Conservation (phyloP, 2,329 filamentous ascomycete species). For the Trichoderma sp. region DNA sequence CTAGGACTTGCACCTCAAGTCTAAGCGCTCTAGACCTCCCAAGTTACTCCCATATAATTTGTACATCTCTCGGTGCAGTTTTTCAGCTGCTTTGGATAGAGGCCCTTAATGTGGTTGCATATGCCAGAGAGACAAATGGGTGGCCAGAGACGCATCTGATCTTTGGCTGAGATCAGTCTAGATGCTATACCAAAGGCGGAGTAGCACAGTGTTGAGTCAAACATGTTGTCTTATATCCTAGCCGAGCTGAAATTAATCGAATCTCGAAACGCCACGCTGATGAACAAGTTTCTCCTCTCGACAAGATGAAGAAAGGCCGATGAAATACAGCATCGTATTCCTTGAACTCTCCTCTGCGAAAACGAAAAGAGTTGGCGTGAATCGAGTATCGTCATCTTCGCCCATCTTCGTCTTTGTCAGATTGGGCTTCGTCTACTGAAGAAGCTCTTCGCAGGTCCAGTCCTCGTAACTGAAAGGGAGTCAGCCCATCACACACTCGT, state of each 20-base stretch:
- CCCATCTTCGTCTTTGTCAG: not conserved
- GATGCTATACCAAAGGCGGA: not conserved
- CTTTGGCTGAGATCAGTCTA: not conserved
- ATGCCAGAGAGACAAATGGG: not conserved
- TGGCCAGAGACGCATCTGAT: not conserved
- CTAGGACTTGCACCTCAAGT: not conserved
- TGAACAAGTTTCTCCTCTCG: constrained; percentile 26
- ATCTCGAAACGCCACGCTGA: constrained; percentile 38
- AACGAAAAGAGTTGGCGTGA: not conserved
- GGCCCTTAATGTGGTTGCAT: not conserved
- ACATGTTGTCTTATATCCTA: not conserved
- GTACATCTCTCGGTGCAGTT: not conserved
- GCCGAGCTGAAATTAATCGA: constrained; percentile 10
- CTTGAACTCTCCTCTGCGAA: not conserved
- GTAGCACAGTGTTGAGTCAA: not conserved
- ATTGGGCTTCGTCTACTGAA: constrained; percentile 48
- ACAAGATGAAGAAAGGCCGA: not conserved
- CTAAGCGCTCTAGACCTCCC: not conserved
- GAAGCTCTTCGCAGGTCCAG: constrained; percentile 96
- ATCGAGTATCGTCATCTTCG: not conserved
- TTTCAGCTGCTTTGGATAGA: not conserved
- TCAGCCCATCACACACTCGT: constrained; percentile 17
- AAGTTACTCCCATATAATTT: not conserved
- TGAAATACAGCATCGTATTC: not conserved
- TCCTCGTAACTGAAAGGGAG: constrained; percentile 77